phyloP scores from a whole-genome alignment of 2,329 filamentous ascomycete genomes.

The Alternaria novae-zelandiae region DNA sequence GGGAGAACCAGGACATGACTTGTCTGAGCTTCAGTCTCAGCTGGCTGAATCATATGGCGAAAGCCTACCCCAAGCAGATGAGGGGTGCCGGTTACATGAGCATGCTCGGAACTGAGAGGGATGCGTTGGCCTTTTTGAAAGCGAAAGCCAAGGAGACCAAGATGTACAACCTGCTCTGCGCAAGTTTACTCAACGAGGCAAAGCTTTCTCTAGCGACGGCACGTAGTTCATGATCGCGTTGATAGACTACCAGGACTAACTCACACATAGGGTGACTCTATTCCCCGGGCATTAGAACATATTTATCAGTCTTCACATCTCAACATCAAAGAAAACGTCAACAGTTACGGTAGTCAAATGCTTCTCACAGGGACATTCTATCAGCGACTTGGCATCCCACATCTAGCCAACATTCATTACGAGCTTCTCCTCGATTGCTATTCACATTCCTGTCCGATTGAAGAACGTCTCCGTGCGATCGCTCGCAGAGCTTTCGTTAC shows the following conservation, averaged over 20 bases:
- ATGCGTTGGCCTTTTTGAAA: conserved; percentile 83
- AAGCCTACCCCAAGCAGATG: conserved; percentile 79
- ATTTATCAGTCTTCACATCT: conserved; percentile 84
- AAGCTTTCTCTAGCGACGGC: conserved; percentile 79
- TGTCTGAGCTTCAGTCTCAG: conserved; percentile 95
- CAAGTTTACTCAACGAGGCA: conserved; percentile 83
- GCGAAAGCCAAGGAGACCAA: conserved; percentile 84
- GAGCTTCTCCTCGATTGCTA: conserved; percentile 81
- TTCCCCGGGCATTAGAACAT: conserved; percentile 72
- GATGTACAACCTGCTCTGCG: conserved; percentile 85
- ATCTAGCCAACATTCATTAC: conserved; percentile 66
- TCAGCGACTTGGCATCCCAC: conserved; percentile 71
- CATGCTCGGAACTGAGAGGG: conserved; percentile 78
- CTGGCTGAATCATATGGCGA: conserved; percentile 95
- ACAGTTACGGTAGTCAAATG: conserved; percentile 75
- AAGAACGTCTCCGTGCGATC: conserved; percentile 78
- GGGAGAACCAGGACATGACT: conserved; percentile 89
- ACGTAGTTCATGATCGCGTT: conserved; percentile 44
- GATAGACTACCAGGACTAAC: background rate
- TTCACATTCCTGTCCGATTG: conserved; percentile 66
- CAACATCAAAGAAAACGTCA: conserved; percentile 77
- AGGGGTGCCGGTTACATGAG: conserved; percentile 72
- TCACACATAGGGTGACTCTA: conserved; percentile 59
- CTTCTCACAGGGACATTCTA: conserved; percentile 76
- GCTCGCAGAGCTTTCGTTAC: conserved; percentile 73